Percentiles rank a stretch among this genome's conserved stretches.
Conservation (phyloP, 202 grass and related monocot genomes). For the Sporobolus alterniflorus region DNA sequence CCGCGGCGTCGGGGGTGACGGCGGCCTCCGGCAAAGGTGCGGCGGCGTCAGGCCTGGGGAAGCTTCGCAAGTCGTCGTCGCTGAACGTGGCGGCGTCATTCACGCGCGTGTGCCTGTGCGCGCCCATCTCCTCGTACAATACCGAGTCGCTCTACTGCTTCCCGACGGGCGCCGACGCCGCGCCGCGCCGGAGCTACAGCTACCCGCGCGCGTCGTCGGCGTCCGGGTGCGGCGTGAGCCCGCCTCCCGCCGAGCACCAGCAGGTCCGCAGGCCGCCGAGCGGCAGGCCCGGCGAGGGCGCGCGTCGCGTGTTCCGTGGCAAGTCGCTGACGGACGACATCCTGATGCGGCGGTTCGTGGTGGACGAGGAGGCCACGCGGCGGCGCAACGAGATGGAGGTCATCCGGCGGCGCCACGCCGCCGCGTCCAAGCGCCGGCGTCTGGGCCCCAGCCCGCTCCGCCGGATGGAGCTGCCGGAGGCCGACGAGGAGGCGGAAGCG, state of each 20-base stretch:
- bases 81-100: slow-evolving; percentile 89
- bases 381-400: slow-evolving; percentile 96
- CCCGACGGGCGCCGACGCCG: slow-evolving; percentile 53
- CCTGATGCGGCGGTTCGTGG: slow-evolving; percentile 89
- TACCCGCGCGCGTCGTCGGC: slow-evolving; percentile 76
- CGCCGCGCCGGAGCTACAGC: slow-evolving; percentile 88
- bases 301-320: slow-evolving; percentile 76
- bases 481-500: slow-evolving; percentile 39
- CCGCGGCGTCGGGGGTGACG: slow-evolving; percentile 36
- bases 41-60: background rate
- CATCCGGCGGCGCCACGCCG: slow-evolving; percentile 72
- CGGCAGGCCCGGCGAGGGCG: background rate
- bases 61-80: slow-evolving; percentile 86
- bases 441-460: slow-evolving; percentile 85
- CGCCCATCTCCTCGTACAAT: slow-evolving; percentile 89
- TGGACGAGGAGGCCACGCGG: slow-evolving; percentile 85
- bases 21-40: background rate
- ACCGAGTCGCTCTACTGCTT: slow-evolving; percentile 76
- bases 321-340: slow-evolving; percentile 91
- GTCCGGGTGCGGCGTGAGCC: slow-evolving; percentile 23
- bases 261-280: slow-evolving; percentile 27
- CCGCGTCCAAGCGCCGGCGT: slow-evolving; percentile 62
- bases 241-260: slow-evolving; percentile 49
- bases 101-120: slow-evolving; percentile 95
- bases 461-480: slow-evolving; percentile 66